Percentiles rank a stretch among this genome's conserved stretches.
These are phyloP conservation scores for Dovyalis caffra DNA, from an alignment of 345 rosid species.

Conservation along the genomic window DNA sequence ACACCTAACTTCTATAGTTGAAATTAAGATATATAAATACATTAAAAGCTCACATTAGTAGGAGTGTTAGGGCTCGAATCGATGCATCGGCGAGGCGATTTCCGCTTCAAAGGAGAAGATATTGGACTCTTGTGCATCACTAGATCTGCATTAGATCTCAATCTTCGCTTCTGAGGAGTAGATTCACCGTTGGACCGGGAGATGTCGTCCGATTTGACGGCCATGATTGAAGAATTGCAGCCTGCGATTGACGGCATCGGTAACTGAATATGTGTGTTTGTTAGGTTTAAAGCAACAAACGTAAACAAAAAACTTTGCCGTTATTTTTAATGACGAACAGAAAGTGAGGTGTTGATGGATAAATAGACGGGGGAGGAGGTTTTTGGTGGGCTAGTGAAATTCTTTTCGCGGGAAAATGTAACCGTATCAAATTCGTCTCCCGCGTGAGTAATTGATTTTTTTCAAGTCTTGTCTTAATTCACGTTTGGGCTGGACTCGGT, in stretches of 20 bases:
- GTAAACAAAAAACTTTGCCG: too few species aligned
- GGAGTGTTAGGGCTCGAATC: constrained; percentile 34
- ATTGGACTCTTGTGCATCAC: constrained; percentile 11
- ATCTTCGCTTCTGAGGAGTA: constrained; percentile 49
- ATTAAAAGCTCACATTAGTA: constrained; percentile 20
- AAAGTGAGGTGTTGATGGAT: not conserved
- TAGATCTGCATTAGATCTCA: constrained; percentile 43
- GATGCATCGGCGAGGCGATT: constrained; percentile 50
- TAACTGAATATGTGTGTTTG: not conserved
- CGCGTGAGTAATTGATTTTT: constrained; percentile 14
- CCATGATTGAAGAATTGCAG: constrained; percentile 37
- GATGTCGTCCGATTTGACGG: constrained; percentile 29
- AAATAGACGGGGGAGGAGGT: not conserved
- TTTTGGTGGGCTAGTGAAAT: not conserved
- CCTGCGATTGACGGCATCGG: constrained; percentile 60
- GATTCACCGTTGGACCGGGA: constrained; percentile 34
- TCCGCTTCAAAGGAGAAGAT: constrained; percentile 41
- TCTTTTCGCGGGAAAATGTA: constrained; percentile 40
- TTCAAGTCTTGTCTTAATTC: not conserved
- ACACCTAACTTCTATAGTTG: too few species aligned
- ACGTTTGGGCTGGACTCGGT: not conserved
- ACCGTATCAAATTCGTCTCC: constrained; percentile 28
- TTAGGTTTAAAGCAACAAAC: not conserved
- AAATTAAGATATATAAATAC: not conserved
- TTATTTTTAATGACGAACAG: not conserved